Base-by-base conservation (phyloP, 306 rosid genomes). In the Amphicarpaea edgeworthii region DNA sequence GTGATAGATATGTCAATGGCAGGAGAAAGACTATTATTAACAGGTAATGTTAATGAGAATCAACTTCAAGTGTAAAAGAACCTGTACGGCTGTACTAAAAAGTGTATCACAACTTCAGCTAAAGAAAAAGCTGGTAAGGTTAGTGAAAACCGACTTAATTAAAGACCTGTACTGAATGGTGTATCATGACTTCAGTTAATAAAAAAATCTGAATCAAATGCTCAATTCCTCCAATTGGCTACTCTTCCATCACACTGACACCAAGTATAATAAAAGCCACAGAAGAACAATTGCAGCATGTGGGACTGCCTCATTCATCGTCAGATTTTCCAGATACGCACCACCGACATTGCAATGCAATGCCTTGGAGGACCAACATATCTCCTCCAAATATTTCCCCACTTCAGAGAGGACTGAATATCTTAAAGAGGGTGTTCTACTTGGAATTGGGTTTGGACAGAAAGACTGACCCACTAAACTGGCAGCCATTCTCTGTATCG, bases 171-270 rank as follows among this genome's bases (percentile, higher is more conserved):
- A 30, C 37, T 30, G 5, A 30, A 30, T 30, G 37, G 37, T 30
- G 37, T 30, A 30, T 28, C 42, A 58, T 59, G 60, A 63, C 78
- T 79, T 72, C 32, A 11, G 65, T 45, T 11, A 47, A 38, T 46
- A 65, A 77, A 78, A 77, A 78, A 17, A 30, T 51, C 14, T 11
- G 26, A 70, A 70, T 45, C 66, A 38, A 37, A 65, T 76, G 63
- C 50, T 72, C 53, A 63, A 78, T 88, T n/a, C n/a, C n/a, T 65
- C 61, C 45, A 28, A 59, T 32, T 45, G 74, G 76, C 79, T 61
- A 51, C 74, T 55, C 77, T 47, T 15, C 53, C 47, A 69, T 38
- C 40, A 72, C 80, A 21, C 38, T 21, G 60, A 7, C 30, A 54
- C 30, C 60, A 68, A 68, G 54, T 45, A 51, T 42, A 46, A 51